Conservation (phyloP, 345 rosid species). For the Arabidopsis arenosa region DNA sequence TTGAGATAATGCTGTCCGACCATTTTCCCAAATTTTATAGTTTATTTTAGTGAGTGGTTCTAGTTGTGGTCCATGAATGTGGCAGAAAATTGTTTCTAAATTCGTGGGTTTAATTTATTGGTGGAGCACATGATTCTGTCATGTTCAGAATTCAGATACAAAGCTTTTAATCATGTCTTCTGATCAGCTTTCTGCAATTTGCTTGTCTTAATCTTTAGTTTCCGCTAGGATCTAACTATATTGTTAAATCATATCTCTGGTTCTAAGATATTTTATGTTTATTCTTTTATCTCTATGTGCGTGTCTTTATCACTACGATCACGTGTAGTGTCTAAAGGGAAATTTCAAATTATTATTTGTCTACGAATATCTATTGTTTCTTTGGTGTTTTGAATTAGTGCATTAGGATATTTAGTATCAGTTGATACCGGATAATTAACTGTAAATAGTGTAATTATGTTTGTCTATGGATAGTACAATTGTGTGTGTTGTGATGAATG, state of each 20-base stretch:
- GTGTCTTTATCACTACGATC: slow-evolving; percentile 32
- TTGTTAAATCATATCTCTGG: slow-evolving; percentile 28
- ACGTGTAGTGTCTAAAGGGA: slow-evolving; percentile 33
- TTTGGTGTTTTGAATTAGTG: neutral
- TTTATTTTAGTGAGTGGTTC: neutral
- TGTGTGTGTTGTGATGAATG: neutral
- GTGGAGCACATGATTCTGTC: slow-evolving; percentile 41
- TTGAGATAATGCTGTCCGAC: slow-evolving; percentile 2
- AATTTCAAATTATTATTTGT: neutral
- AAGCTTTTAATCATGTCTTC: neutral
- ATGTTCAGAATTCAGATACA: slow-evolving; percentile 32
- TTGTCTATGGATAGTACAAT: neutral
- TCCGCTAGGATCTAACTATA: neutral
- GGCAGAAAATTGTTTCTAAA: neutral
- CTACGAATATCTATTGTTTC: too few relatives aligned
- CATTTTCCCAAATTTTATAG: neutral
- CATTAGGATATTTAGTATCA: neutral
- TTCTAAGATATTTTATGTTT: slow-evolving; percentile 16
- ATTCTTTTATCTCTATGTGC: neutral
- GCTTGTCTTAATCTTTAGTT: slow-evolving; percentile 7
- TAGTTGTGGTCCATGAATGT: slow-evolving; percentile 29
- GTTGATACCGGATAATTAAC: too few relatives aligned
- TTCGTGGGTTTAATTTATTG: slow-evolving; percentile 13
- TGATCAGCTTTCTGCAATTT: slow-evolving; percentile 10
- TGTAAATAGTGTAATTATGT: neutral